These are phyloP conservation scores for Artemisia argyi DNA, from an alignment of 129 eudicot species.

Conservation along the genomic window DNA sequence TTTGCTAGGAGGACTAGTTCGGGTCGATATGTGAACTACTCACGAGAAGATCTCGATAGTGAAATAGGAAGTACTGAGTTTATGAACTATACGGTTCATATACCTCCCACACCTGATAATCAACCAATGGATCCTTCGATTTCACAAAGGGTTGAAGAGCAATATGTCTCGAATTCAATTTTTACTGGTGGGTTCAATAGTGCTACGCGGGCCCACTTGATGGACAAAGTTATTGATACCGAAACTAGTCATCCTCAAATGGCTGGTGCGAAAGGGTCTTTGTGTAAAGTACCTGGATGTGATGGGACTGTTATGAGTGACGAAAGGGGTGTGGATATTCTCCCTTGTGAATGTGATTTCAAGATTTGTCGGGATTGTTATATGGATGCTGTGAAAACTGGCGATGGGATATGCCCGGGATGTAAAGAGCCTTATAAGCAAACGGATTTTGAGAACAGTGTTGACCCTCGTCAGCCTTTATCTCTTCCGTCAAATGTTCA, in stretches of 20 bases:
- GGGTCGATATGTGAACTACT: conserved; percentile 41
- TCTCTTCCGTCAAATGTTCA: conserved; percentile 40
- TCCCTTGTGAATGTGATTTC: conserved; percentile 73
- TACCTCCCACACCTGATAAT: conserved; percentile 66
- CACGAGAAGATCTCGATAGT: conserved; percentile 60
- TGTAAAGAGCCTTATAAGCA: conserved; percentile 61
- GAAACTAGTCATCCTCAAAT: conserved; percentile 61
- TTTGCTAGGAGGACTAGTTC: conserved; percentile 52
- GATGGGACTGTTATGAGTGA: conserved; percentile 69
- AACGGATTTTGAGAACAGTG: conserved; percentile 39
- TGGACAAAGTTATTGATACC: conserved; percentile 65
- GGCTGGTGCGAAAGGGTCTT: conserved; percentile 75
- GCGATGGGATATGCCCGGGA: conserved; percentile 63
- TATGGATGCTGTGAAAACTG: conserved; percentile 54
- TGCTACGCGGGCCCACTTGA: conserved; percentile 63
- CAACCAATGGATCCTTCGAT: conserved; percentile 67
- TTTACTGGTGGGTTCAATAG: conserved; percentile 73
- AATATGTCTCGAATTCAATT: conserved; percentile 57
- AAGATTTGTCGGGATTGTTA: conserved; percentile 71
- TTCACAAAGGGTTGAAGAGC: conserved; percentile 59
- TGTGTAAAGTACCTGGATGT: conserved; percentile 55
- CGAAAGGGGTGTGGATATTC: conserved; percentile 54
- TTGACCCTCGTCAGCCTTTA: conserved; percentile 37
- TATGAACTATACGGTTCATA: conserved; percentile 42
- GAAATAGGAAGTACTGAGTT: conserved; percentile 41